Conservation (phyloP, 2,329 filamentous ascomycete genomes). For the Alternaria viburni region DNA sequence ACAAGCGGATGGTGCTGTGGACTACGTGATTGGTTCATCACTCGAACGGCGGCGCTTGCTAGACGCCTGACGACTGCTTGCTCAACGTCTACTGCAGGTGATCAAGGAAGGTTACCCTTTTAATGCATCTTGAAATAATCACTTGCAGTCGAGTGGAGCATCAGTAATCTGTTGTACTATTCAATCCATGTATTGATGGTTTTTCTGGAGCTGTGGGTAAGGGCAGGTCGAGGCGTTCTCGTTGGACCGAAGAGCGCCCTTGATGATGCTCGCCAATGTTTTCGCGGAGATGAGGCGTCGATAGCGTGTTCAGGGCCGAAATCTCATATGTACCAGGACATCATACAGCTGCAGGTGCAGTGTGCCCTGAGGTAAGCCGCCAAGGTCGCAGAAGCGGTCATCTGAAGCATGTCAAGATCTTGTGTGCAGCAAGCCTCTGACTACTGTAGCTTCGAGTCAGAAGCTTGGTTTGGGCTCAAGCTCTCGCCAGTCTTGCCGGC, state of each 20-base stretch:
- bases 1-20: not conserved
- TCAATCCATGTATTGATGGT: not conserved
- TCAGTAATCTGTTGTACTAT: not conserved
- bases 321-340: not conserved
- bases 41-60: not conserved
- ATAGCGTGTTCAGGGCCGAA: not conserved
- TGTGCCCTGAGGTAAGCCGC: not conserved
- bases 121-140: not conserved
- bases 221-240: not conserved
- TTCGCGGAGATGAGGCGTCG: not conserved
- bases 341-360: not conserved
- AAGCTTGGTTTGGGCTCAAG: slow-evolving; percentile 1
- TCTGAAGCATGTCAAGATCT: slow-evolving; percentile 11
- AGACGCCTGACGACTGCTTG: not conserved
- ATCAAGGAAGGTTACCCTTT: not conserved
- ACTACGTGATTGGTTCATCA: not conserved
- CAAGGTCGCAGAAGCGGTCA: slow-evolving; percentile 15
- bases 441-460: not conserved
- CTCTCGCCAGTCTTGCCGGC: not conserved
- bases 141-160: not conserved
- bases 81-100: not conserved
- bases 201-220: not conserved
- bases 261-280: not conserved
- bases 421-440: slow-evolving; percentile 20
- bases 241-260: not conserved